Evolutionary conservation across 176 grass and related monocot genomes (phyloP), one percentile per base, ranked within the genome.

Genomic region (Cenchrus americanus): DNA sequence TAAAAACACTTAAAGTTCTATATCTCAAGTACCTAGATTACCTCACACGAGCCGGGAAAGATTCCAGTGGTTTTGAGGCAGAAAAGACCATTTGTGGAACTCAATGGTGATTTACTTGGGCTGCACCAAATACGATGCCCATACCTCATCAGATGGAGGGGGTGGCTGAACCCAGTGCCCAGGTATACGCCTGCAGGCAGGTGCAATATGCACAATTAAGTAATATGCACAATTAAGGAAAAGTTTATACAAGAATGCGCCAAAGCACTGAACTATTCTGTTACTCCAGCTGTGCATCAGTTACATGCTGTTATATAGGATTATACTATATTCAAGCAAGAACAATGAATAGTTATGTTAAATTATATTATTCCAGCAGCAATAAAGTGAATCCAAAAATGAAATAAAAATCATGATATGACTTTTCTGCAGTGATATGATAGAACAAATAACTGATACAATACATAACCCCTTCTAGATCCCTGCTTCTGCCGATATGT

Each of bases 111-210:
- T 69, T 95, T 87, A 90, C 81, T 93, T 95, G 3, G 59, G 87
- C 14, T 58, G 71, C 11, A 95, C 73, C n/a, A 98, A 83, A 85
- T 98, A 95, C 0, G 93, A 98, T 75, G 96, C 91, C 96, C 96
- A 98, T 21, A 98, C 83, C 26, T 90, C 93, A 90, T 98, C 86
- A 64, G 91, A 46, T 42, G 96, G 89, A 81, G 87, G 81, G 66
- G 93, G 87, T 82, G 93, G 93, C 66, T 92, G 93, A 72, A 98
- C 80, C 93, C 91, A 98, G 60, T 94, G 87, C 14, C 96, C 93
- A 78, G 93, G 91, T 85, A 95, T 89, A 13, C 79, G 93, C 51
- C 93, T 94, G 89, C 86, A 92, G 51, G 34, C 66, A 93, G 14
- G 83, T 78, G 75, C 23, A 78, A 50, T 2, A 77, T 51, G 76